Evolutionary conservation across 371 early-diverging fungal species (phyloP).

Genomic region (Blyttiomyces sp.): DNA sequence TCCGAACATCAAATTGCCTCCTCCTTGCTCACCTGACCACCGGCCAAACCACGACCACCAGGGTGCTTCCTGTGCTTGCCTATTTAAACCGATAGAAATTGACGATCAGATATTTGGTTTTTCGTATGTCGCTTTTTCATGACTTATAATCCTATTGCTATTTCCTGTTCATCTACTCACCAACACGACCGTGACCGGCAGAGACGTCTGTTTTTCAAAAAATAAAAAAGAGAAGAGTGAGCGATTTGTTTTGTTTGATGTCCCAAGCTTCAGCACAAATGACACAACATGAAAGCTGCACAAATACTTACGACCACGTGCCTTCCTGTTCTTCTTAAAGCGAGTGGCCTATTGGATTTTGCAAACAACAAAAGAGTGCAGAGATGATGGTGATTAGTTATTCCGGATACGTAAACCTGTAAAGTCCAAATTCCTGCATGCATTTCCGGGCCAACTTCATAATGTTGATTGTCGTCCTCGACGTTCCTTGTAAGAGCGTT

Average conservation of each 20-base stretch:
- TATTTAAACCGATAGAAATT: conserved; percentile 16
- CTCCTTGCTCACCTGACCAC: conserved; percentile 87
- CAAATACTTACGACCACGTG: conserved; percentile 45
- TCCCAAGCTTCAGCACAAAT: not conserved
- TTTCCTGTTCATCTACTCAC: too few relatives aligned
- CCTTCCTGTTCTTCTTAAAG: conserved; percentile 47
- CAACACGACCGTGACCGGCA: conserved; percentile 57
- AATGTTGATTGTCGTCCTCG: too few relatives aligned
- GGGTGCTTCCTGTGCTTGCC: conserved; percentile 99
- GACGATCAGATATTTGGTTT: too few relatives aligned
- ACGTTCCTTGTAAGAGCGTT: too few relatives aligned
- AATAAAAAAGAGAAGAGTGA: not conserved
- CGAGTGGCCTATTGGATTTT: conserved; percentile 49
- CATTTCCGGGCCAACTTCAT: too few relatives aligned
- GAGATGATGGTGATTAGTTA: too few relatives aligned
- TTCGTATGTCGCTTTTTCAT: too few relatives aligned
- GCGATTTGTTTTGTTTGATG: not conserved
- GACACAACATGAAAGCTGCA: too few relatives aligned
- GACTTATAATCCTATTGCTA: too few relatives aligned
- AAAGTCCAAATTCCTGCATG: too few relatives aligned
- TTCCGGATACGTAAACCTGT: too few relatives aligned
- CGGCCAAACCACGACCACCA: conserved; percentile 99
- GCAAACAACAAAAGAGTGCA: conserved; percentile 6
- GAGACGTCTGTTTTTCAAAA: conserved; percentile 42
- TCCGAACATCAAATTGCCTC: too few relatives aligned